These are phyloP conservation scores for Ceratobasidium sp. DNA, from an alignment of 1,284 basidiomycete species.

Conservation along the genomic window DNA sequence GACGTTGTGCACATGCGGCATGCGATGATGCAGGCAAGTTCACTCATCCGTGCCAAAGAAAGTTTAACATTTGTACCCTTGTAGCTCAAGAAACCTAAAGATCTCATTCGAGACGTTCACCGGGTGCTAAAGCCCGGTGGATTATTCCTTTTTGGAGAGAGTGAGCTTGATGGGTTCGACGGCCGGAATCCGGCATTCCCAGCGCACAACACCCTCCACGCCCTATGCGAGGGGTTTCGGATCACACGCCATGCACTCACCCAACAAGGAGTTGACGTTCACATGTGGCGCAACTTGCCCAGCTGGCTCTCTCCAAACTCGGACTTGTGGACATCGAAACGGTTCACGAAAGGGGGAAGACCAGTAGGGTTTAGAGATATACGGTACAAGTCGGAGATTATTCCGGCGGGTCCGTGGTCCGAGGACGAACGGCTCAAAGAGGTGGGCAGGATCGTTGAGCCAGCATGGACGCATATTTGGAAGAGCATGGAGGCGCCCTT, in stretches of 20 bases:
- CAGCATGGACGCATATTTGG: slow-evolving; percentile 33
- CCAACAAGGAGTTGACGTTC: slow-evolving; percentile 31
- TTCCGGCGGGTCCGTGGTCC: slow-evolving; percentile 38
- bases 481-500: slow-evolving; percentile 29
- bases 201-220: slow-evolving; percentile 6
- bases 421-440: slow-evolving; percentile 8
- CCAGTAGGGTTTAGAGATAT: slow-evolving; percentile 12
- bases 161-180: slow-evolving; percentile 30
- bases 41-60: background rate
- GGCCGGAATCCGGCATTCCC: slow-evolving; percentile 10
- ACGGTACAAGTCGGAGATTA: background rate
- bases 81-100: slow-evolving; percentile 12
- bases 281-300: slow-evolving; percentile 38
- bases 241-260: slow-evolving; percentile 19
- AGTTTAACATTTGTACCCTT: background rate
- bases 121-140: slow-evolving; percentile 23
- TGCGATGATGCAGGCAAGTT: slow-evolving; percentile 14
- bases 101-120: slow-evolving; percentile 7
- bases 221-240: slow-evolving; percentile 18
- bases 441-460: slow-evolving; percentile 7
- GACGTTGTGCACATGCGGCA: slow-evolving; percentile 18
- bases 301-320: slow-evolving; percentile 21
- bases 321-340: slow-evolving; percentile 9
- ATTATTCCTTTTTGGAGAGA: slow-evolving; percentile 21
- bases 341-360: background rate